These are phyloP conservation scores for Ceratocystis destructans DNA, from an alignment of 2,329 filamentous ascomycete genomes.

Conservation along the genomic window DNA sequence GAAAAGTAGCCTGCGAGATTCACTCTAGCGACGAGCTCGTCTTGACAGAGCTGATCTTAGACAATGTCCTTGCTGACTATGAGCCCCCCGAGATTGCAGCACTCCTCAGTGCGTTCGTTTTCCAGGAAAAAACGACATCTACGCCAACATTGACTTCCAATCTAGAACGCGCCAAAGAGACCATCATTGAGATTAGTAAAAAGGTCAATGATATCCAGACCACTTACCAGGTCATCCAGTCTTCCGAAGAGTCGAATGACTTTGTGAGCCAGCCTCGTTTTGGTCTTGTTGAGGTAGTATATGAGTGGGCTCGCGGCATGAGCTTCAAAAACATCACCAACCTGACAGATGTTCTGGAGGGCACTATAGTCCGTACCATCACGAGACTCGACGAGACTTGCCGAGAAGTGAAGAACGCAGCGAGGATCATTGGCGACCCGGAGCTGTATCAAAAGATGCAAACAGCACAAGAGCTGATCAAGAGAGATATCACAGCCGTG, in stretches of 20 bases:
- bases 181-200: constrained; percentile 79
- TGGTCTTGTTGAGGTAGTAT: constrained; percentile 91
- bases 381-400: constrained; percentile 91
- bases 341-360: constrained; percentile 89
- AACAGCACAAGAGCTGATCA: constrained; percentile 92
- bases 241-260: constrained; percentile 80
- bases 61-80: constrained; percentile 90
- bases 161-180: constrained; percentile 68
- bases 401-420: constrained; percentile 92
- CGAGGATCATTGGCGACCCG: constrained; percentile 87
- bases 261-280: constrained; percentile 80
- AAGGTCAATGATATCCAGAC: constrained; percentile 87
- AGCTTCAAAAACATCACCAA: constrained; percentile 96
- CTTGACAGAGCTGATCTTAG: constrained; percentile 85
- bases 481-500: constrained; percentile 84
- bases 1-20: constrained; percentile 96
- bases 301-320: constrained; percentile 97
- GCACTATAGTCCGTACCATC: constrained; percentile 91
- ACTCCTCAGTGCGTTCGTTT: constrained; percentile 84
- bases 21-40: constrained; percentile 95
- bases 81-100: constrained; percentile 95
- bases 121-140: constrained; percentile 86
- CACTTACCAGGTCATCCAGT: constrained; percentile 80
- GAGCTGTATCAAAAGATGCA: constrained; percentile 94
- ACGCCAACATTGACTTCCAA: constrained; percentile 68